phyloP scores from a whole-genome alignment of 306 rosid genomes.

The Rosa rugosa region DNA sequence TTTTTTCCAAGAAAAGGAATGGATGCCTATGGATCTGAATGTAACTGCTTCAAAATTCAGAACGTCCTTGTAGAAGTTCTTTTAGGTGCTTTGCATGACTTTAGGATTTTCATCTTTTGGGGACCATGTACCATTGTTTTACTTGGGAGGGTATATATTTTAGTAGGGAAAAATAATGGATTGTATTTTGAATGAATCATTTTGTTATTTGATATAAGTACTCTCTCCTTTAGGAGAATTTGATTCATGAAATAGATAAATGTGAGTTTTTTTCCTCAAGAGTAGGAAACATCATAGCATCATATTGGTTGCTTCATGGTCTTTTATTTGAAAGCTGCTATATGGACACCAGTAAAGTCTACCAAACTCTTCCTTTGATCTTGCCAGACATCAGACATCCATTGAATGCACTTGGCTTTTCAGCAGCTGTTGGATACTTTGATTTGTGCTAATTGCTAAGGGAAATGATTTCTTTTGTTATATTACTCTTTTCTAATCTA shows the following conservation, averaged over 20 bases:
- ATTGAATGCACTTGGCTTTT: background rate
- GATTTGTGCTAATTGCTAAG: background rate
- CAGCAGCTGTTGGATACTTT: background rate
- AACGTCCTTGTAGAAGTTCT: background rate
- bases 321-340: background rate
- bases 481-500: conserved; percentile 5
- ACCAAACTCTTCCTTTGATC: background rate
- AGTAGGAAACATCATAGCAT: background rate
- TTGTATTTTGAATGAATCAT: background rate
- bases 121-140: background rate
- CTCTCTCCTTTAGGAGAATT: background rate
- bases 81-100: background rate
- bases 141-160: background rate
- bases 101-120: background rate
- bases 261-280: background rate
- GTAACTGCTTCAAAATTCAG: background rate
- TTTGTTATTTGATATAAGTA: background rate
- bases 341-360: background rate
- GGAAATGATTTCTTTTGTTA: conserved; percentile 9
- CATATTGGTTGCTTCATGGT: background rate
- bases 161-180: background rate
- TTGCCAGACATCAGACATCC: background rate
- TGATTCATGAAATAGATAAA: background rate
- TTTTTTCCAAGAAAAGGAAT: background rate
- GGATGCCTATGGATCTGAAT: background rate